Evolutionary conservation across 768 basidiomycete genomes (phyloP), one percentile per base, ranked within the genome.

Genomic region (Cystofilobasidium capitatum): DNA sequence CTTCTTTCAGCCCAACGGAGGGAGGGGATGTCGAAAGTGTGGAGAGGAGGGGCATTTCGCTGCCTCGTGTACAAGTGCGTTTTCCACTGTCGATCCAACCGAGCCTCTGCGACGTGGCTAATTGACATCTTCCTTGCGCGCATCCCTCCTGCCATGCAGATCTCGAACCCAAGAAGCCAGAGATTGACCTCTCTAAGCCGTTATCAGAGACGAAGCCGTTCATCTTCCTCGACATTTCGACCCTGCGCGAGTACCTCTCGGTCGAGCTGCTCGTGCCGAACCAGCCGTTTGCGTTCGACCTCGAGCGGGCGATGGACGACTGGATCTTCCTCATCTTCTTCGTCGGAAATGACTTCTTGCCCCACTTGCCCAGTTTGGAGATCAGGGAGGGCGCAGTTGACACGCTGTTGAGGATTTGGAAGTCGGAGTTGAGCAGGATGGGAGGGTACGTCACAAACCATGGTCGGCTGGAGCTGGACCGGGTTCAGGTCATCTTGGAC

Each of bases 291-390:
- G 85, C 87, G 37, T 97, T 94, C 83, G 85, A 88, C 74, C 82
- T 97, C 77, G 96, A 99, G 79, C 86, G 88, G 78, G 92, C 96
- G 42, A 89, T 99, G 78, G 96, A 99, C 83, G 96, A 99, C 78
- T 99, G 96, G 96, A 91, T 99, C 73, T 85, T 99, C 75, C 84
- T 99, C 74, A 98, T 98, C 73, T 99, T 99, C 85, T 97, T 99
- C 79, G 96, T 99, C 77, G 96, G 96, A 73, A 99, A 99, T 81
- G 91, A 97, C 81, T 93, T 99, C 83, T 83, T 99, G 73, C 96
- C 96, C 26, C 96, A 99, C 80, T 82, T 99, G 66, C 96, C 96
- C 31, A 91, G 88, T 68, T 84, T 99, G 82, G 96, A 99, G 81
- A 99, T 99, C 76, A 85, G 96, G 74, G 94, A 99, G 81, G 96